Evolutionary conservation across 768 basidiomycete species (phyloP), one percentile per base, ranked within the genome.

Genomic region (Paxillus involutus): DNA sequence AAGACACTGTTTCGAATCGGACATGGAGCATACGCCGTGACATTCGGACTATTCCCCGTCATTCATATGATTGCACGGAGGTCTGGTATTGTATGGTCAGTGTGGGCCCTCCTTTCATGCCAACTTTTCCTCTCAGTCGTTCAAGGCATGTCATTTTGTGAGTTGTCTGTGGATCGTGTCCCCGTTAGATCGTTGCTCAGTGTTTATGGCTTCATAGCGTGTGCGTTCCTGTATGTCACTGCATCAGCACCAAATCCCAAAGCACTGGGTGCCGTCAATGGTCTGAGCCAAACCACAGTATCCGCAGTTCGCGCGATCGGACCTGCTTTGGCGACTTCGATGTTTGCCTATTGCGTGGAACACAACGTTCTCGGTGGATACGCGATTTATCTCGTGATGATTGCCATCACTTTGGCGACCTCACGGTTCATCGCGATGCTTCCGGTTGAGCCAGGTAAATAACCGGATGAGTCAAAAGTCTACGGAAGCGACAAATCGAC

Each of bases 171-270:
- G 26, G 26, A 26, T 26, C 5, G 26, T 26, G 26, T 26, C 26
- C 6, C 26, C 26, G 26, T 5, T 26, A 26, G 6, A 26, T 26
- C 26, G 26, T 43, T 17, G 9, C 11, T 29, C 4, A 17, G 36
- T 32, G 14, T 11, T 33, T 7, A 14, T 14, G 29, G 33, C 19
- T 9, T 43, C 33, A 6, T 49, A 87, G 86, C 84, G 8, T 82
- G 59, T 26, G 82, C 86, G 39, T 88, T 86, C 70, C 85, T 89
- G 56, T 84, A 81, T 63, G 83, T 90, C 58, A 76, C 80, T 21
- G 80, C 81, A 14, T 74, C 84, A 14, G 73, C 87, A 0, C 86
- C 87, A 0, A 33, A 33, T 77, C 75, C 43, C 76, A 73, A 50
- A 71, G 71, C 9, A 54, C 78, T 89, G 13, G 86, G 88, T 8